phyloP scores from a whole-genome alignment of 1,284 basidiomycete species.

The Filobasidium uniguttulatum region DNA sequence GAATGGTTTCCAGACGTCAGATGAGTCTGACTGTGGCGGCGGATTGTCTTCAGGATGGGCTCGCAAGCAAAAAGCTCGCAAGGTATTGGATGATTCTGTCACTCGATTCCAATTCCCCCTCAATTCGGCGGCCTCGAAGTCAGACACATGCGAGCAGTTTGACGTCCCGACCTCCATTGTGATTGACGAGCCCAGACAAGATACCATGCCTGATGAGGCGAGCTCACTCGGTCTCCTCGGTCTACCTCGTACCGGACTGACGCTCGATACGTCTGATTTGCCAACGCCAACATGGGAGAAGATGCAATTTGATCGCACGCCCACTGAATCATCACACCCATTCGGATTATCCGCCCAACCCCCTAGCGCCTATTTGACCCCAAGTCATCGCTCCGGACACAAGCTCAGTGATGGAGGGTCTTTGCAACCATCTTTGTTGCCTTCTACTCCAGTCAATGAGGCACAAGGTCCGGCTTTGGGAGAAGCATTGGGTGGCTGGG shows the following conservation, averaged over 20 bases:
- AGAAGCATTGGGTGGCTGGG: not conserved
- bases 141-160: not conserved
- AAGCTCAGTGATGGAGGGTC: not conserved
- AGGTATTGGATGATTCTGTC: conserved; percentile 12
- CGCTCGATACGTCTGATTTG: not conserved
- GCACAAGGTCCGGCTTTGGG: not conserved
- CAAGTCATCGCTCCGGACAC: not conserved
- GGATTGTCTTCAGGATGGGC: not conserved
- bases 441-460: not conserved
- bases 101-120: conserved; percentile 14
- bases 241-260: no score
- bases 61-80: not conserved
- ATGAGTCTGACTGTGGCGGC: no score
- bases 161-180: not conserved
- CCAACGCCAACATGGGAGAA: not conserved
- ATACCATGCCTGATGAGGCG: no score
- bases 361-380: not conserved
- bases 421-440: not conserved
- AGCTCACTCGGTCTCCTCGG: no score
- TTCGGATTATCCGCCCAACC: not conserved
- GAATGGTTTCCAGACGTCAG: not conserved
- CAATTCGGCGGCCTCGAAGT: not conserved
- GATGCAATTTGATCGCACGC: no score
- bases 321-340: no score
- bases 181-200: not conserved